Evolutionary conservation across 768 basidiomycete species (phyloP), one percentile per base, ranked within the genome.

Genomic region (Krasilnikovozyma curviuscula): DNA sequence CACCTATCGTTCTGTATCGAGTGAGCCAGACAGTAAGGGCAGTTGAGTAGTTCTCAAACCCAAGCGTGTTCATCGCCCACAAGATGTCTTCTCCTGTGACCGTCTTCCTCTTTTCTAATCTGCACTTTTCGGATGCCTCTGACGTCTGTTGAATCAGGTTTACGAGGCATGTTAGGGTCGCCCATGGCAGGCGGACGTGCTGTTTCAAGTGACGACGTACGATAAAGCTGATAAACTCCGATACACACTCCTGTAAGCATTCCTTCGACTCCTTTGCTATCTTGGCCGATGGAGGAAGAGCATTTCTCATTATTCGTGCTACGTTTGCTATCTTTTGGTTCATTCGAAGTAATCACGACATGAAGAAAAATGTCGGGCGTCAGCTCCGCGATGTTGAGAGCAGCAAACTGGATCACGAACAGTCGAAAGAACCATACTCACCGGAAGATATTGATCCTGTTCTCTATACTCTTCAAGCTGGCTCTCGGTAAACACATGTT

Each of bases 181-280:
- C 7, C 12, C 6, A 44, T 13, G n/a, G 13, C 29, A 31, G 42
- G 7, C 14, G 34, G 28, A 21, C 4, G 7, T n/a, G n/a, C n/a
- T n/a, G n/a, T n/a, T n/a, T n/a, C n/a, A n/a, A n/a, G n/a, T n/a
- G n/a, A n/a, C n/a, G 14, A 62, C 65, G 40, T 25, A 66, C 65
- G 68, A 97, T 86, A 72, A 97, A 97, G 57, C 78, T 79, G 64
- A 97, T 95, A 70, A 93, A 97, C 68, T 97, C 91, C 35, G 83
- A 86, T 48, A 93, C 85, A 66, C 89, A 93, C 67, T 95, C 91
- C 64, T 97, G 91, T 35, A 95, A 85, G 66, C 84, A 88, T 67
- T 97, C 91, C 63, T 97, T 97, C 38, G 88, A 88, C 65, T 97
- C 91, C 65, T 95, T 95, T 7, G 84, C 83, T 59, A 95, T 91